A percentile compares a stretch with the other conserved stretches of the same genome.
These are phyloP conservation scores for Pseudoscleropodium purum DNA, from an alignment of 225 moss, liverwort and hornwort species.

Conservation along the genomic window DNA sequence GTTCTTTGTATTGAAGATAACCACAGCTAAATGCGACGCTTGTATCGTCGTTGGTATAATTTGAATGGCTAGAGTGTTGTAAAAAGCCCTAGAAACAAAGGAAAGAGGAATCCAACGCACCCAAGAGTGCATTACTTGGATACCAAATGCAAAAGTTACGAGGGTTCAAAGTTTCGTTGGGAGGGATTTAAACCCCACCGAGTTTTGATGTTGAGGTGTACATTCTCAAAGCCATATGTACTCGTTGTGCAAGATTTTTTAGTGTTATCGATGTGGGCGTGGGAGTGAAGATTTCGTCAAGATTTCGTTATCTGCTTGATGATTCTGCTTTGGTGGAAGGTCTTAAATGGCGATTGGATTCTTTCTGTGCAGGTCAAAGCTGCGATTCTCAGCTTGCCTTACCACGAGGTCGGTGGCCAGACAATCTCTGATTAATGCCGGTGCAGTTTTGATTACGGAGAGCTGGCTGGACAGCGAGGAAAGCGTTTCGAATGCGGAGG, in stretches of 20 bases:
- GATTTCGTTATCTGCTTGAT: not conserved
- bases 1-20: not conserved
- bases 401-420: not conserved
- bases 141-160: not conserved
- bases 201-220: not conserved
- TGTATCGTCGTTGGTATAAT: not conserved
- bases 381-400: slow-evolving; percentile 5
- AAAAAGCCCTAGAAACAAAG: too few species aligned
- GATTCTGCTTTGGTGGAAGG: not conserved
- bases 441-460: slow-evolving; percentile 38
- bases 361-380: slow-evolving; percentile 2
- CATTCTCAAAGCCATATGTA: not conserved
- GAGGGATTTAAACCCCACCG: not conserved
- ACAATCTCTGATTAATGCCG: slow-evolving; percentile 5
- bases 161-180: not conserved
- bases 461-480: slow-evolving; percentile 49
- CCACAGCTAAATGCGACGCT: too few species aligned
- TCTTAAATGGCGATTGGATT: not conserved
- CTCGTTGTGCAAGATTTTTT: not conserved
- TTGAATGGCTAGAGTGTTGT: not conserved
- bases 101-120: not conserved
- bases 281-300: not conserved
- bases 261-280: not conserved
- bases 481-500: slow-evolving; percentile 29
- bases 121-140: not conserved